These are phyloP conservation scores for Actinomortierella wolfii DNA, from an alignment of 371 early-diverging fungal genomes.

Conservation along the genomic window DNA sequence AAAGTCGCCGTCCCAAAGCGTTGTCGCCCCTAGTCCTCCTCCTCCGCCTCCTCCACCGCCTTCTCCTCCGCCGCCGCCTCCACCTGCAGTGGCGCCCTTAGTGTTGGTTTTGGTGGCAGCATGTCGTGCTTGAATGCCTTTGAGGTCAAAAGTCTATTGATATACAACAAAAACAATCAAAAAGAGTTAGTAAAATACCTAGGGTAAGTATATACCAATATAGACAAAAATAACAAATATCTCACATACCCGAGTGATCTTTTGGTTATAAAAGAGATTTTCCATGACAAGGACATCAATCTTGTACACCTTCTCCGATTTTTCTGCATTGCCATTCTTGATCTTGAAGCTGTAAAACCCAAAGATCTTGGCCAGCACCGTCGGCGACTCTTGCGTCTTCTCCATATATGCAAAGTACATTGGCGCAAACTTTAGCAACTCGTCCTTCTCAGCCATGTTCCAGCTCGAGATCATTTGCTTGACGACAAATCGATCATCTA, in stretches of 20 bases:
- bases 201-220: no score
- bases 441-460: slow-evolving; percentile 83
- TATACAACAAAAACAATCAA: slow-evolving; percentile 7
- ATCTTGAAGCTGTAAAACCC: slow-evolving; percentile 87
- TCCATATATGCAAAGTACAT: slow-evolving; percentile 90
- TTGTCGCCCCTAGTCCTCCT: slow-evolving; percentile 36
- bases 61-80: slow-evolving; percentile 8
- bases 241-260: slow-evolving; percentile 60
- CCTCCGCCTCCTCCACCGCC: slow-evolving; percentile 36
- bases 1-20: slow-evolving; percentile 77
- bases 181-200: slow-evolving; percentile 2
- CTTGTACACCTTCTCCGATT: slow-evolving; percentile 65
- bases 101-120: slow-evolving; percentile 35
- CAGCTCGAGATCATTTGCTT: slow-evolving; percentile 84
- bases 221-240: not conserved
- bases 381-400: slow-evolving; percentile 64
- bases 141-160: slow-evolving; percentile 84
- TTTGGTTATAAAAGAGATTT: slow-evolving; percentile 83
- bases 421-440: slow-evolving; percentile 88
- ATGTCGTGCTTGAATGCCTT: slow-evolving; percentile 76
- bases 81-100: slow-evolving; percentile 9
- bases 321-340: slow-evolving; percentile 57
- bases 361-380: slow-evolving; percentile 90
- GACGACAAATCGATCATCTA: slow-evolving; percentile 86
- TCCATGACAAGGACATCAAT: slow-evolving; percentile 96